phyloP scores from a whole-genome alignment of 176 grass and related monocot species.

The Cymbopogon citratus region DNA sequence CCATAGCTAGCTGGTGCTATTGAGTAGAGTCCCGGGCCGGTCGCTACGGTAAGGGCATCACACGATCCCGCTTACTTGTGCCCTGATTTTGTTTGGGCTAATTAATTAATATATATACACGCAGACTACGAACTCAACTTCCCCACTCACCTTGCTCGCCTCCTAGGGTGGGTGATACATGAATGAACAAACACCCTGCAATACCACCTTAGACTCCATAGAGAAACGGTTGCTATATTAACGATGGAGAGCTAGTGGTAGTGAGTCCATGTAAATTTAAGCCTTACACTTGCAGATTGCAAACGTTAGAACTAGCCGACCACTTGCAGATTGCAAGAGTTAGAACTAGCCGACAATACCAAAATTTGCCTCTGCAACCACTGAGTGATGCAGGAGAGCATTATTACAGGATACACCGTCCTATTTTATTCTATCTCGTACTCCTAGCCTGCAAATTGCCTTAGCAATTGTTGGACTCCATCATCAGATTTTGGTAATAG shows the following conservation, averaged over 20 bases:
- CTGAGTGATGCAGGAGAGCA: neutral
- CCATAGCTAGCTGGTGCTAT: too few relatives aligned
- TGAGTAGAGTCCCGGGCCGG: too few relatives aligned
- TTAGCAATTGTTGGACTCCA: neutral
- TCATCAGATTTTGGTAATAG: constrained; percentile 24
- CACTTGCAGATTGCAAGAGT: neutral
- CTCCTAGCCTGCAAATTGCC: neutral
- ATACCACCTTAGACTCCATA: too few relatives aligned
- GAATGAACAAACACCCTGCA: too few relatives aligned
- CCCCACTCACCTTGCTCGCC: too few relatives aligned
- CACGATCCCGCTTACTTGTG: too few relatives aligned
- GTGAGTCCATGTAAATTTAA: neutral
- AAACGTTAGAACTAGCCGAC: neutral
- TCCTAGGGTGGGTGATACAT: too few relatives aligned
- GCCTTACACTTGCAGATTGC: neutral
- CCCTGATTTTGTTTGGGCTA: too few relatives aligned
- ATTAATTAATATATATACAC: too few relatives aligned
- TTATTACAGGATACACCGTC: neutral
- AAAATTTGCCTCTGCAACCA: neutral
- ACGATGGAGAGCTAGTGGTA: neutral
- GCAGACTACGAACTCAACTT: too few relatives aligned
- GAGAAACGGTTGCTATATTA: too few relatives aligned
- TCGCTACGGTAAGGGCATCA: too few relatives aligned
- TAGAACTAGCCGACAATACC: neutral
- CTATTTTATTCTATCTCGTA: neutral